phyloP scores from a whole-genome alignment of 2,329 filamentous ascomycete species.

The Aspergillus ustus region DNA sequence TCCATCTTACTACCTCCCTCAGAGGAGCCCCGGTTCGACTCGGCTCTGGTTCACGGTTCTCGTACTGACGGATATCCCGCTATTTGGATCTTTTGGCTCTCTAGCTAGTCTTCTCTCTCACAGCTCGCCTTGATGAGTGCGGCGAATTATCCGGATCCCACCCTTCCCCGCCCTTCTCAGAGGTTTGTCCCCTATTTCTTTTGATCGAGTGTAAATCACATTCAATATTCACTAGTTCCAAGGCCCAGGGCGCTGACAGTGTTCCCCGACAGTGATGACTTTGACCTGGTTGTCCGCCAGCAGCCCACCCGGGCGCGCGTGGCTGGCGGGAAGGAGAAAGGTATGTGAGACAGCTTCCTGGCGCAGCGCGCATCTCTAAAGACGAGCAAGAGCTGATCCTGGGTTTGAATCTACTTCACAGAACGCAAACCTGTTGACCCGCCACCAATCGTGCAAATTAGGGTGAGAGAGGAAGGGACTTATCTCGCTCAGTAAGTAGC shows the following conservation, averaged over 20 bases:
- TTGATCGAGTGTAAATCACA: constrained; percentile 22
- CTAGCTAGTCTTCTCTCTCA: constrained; percentile 26
- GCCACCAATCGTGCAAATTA: constrained; percentile 79
- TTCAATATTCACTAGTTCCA: constrained; percentile 36
- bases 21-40: constrained; percentile 23
- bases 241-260: constrained; percentile 44
- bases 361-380: neutral
- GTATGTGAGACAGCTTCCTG: constrained; percentile 45
- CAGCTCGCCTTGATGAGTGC: constrained; percentile 48
- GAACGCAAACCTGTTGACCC: constrained; percentile 85
- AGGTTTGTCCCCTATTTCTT: constrained; percentile 37
- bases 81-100: constrained; percentile 28
- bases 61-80: constrained; percentile 29
- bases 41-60: constrained; percentile 31
- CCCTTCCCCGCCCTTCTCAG: constrained; percentile 48
- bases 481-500: constrained; percentile 65
- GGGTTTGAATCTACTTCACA: constrained; percentile 37
- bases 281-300: constrained; percentile 66
- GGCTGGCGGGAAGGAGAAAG: constrained; percentile 75
- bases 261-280: constrained; percentile 56
- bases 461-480: constrained; percentile 51
- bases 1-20: constrained; percentile 23
- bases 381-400: constrained; percentile 21
- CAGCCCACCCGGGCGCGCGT: constrained; percentile 70
- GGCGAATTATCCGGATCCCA: constrained; percentile 46